Evolutionary conservation across 208 protist genomes (phyloP), one percentile per base, ranked within the genome.

Genomic region (Porcisia hertigi): DNA sequence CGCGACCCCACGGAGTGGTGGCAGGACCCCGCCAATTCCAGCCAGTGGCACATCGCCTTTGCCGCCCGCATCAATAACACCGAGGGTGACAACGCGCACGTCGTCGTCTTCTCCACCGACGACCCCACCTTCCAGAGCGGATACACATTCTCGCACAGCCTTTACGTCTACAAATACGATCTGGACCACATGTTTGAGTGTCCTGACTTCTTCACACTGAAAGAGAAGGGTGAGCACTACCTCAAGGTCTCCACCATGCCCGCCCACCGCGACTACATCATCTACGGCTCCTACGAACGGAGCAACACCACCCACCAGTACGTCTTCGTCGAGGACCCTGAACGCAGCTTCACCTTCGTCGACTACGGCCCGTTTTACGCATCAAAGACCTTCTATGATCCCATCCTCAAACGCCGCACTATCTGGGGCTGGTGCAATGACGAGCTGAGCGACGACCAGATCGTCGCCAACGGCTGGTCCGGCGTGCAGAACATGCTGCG

Each of bases 1-100:
- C 80, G 85, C 73, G 88, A 87, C 75, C 85, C 85, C 1, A 89
- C 85, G 45, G 83, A 84, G 82, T 89, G 77, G 80, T 90, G 82
- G 85, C 49, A 64, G 55, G 80, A 88, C 73, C 84, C 85, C 25
- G 73, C 69, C 3, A 76, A 90, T 77, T 71, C 76, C 4, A 92
- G 52, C 2, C 73, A 67, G 49, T 89, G 83, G 76, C 77, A 83
- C 25, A 75, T 88, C 67, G 87, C 77, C 63, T 83, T 91, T 64
- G 79, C 54, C 8, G 75, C 80, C 3, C 77, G 84, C 82, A 70
- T 87, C 70, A 77, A 70, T 18, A 66, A 86, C 72, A 54, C 0
- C 54, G 58, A 71, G 39, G 80, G 75, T 58, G 71, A 81, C 73
- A 81, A 81, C 74, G 74, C 79, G 18, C 76, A 86, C 73, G 82